These are phyloP conservation scores for Claviceps maximensis DNA, from an alignment of 2,329 filamentous ascomycete genomes.

Conservation along the genomic window DNA sequence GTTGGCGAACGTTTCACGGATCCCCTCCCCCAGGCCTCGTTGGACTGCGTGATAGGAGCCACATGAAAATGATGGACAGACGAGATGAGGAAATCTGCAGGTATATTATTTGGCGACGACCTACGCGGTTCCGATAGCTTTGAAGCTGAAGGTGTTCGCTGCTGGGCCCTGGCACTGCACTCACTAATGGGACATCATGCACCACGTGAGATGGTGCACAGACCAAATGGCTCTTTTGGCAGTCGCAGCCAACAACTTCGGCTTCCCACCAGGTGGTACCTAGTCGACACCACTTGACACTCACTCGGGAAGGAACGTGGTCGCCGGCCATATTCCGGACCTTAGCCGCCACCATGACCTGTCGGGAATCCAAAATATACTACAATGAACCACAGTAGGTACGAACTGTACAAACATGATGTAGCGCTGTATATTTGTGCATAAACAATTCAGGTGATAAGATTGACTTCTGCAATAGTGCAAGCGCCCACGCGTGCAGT, in stretches of 20 bases:
- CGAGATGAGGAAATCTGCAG: background rate
- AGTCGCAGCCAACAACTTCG: background rate
- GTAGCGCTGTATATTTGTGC: too few relatives aligned
- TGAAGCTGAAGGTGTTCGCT: conserved; percentile 8
- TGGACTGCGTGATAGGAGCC: conserved; percentile 7
- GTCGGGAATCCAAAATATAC: too few relatives aligned
- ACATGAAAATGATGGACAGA: conserved; percentile 7
- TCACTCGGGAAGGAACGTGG: background rate
- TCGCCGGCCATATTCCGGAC: background rate
- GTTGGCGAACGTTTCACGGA: conserved; percentile 4
- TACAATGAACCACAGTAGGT: too few relatives aligned
- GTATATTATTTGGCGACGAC: background rate
- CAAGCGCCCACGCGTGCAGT: too few relatives aligned
- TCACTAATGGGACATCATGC: conserved; percentile 2
- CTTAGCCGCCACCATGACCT: too few relatives aligned
- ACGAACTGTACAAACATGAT: too few relatives aligned
- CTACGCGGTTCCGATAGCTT: background rate
- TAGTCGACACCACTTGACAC: too few relatives aligned
- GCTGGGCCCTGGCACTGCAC: background rate
- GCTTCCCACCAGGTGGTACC: too few relatives aligned
- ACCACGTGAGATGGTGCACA: conserved; percentile 15
- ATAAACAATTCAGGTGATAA: too few relatives aligned
- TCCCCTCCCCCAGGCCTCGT: conserved; percentile 15
- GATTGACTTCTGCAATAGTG: too few relatives aligned
- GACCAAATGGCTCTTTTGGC: conserved; percentile 3